Conservation (phyloP, 176 grass and related monocot species). For the Oryza punctata region DNA sequence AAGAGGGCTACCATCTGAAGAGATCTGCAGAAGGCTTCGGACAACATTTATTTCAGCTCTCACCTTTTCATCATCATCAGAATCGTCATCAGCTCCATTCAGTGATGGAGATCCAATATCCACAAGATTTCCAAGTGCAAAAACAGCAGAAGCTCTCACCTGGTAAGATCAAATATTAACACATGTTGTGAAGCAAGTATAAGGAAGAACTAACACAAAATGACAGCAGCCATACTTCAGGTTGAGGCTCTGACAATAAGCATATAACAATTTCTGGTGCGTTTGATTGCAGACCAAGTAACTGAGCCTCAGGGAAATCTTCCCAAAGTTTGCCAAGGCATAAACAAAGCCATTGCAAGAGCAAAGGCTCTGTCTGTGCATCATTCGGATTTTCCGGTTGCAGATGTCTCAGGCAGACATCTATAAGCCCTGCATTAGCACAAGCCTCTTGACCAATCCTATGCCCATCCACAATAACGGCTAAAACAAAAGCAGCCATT, state of each 20-base stretch:
- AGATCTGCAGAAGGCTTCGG: conserved; percentile 72
- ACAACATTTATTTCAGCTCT: conserved; percentile 85
- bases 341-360: conserved; percentile 98
- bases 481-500: conserved; percentile 96
- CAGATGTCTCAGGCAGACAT: conserved; percentile 85
- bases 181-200: conserved; percentile 15
- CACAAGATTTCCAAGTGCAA: conserved; percentile 87
- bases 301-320: conserved; percentile 83
- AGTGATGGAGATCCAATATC: conserved; percentile 65
- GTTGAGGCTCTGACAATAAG: conserved; percentile 78
- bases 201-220: conserved; percentile 26
- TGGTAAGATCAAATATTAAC: conserved; percentile 57
- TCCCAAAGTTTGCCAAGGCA: conserved; percentile 99
- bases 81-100: conserved; percentile 66
- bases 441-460: conserved; percentile 88
- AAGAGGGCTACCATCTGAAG: conserved; percentile 87
- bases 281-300: conserved; percentile 64
- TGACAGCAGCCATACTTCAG: conserved; percentile 66
- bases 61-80: conserved; percentile 88
- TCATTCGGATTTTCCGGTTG: conserved; percentile 65
- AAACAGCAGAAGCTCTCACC: conserved; percentile 97
- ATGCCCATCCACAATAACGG: conserved; percentile 93
- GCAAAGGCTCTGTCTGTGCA: conserved; percentile 76
- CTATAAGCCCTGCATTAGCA: conserved; percentile 66
- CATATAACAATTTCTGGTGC: conserved; percentile 54